Percentiles rank a stretch among this genome's conserved stretches.
Evolutionary conservation across 139 green algal species (phyloP).

Genomic region (Tetradesmus lagerheimii): DNA sequence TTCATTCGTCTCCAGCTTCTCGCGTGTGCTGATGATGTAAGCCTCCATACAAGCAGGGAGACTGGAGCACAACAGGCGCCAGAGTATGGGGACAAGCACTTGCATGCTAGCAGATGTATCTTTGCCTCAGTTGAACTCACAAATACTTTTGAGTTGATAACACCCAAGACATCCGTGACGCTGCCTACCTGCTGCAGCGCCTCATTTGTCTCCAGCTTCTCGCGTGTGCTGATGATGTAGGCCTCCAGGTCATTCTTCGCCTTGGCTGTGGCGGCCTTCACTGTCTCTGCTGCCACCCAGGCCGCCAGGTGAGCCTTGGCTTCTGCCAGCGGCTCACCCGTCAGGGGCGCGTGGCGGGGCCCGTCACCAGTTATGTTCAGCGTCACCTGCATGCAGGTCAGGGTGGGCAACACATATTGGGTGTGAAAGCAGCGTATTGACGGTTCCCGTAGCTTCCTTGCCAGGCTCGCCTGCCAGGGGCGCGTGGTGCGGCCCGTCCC

Average conservation of each 20-base stretch:
- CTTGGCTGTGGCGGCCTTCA: slow-evolving; percentile 72
- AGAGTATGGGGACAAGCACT: too few relatives aligned
- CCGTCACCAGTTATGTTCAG: slow-evolving; percentile 24
- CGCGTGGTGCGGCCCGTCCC: not conserved
- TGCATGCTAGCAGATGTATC: too few relatives aligned
- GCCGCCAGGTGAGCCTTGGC: not conserved
- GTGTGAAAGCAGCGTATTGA: too few relatives aligned
- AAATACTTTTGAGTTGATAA: not conserved
- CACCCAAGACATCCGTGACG: not conserved
- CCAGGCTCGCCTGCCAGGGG: slow-evolving; percentile 28
- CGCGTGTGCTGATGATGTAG: slow-evolving; percentile 89
- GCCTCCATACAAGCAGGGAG: too few relatives aligned
- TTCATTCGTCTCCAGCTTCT: slow-evolving; percentile 67
- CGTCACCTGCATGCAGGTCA: slow-evolving; percentile 1
- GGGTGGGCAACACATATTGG: too few relatives aligned
- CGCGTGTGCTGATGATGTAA: slow-evolving; percentile 89
- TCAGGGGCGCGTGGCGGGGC: not conserved
- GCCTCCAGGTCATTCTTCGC: slow-evolving; percentile 92
- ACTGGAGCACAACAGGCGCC: too few relatives aligned
- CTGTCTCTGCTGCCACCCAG: slow-evolving; percentile 62
- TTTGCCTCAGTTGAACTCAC: too few relatives aligned
- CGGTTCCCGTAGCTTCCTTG: too few relatives aligned
- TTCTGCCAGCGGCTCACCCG: not conserved
- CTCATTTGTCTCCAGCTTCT: slow-evolving; percentile 68
- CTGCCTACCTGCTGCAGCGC: slow-evolving; percentile 62